Conservation (phyloP, 208 protist species). For the Acanthamoeba lenticulata region DNA sequence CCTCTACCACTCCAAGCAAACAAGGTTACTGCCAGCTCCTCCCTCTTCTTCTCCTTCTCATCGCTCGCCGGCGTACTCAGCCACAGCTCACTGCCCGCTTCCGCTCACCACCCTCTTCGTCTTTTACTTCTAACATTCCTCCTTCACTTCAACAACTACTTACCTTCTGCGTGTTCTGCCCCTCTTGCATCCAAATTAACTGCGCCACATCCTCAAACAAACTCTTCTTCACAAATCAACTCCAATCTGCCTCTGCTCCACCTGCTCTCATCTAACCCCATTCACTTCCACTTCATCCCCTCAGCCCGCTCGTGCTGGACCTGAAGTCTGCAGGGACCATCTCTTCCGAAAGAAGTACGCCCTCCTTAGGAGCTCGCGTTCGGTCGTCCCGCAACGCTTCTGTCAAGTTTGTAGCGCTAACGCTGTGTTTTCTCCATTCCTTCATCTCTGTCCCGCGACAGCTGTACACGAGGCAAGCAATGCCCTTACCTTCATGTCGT, state of each 20-base stretch:
- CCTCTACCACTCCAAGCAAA: constrained; percentile 6
- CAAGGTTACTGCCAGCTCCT: constrained; percentile 6
- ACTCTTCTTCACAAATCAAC: neutral
- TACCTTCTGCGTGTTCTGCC: neutral
- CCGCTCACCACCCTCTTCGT: neutral
- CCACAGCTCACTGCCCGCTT: neutral
- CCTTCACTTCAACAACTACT: neutral
- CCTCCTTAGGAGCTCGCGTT: neutral
- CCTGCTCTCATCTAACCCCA: neutral
- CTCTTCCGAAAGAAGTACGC: constrained; percentile 57
- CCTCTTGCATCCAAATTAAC: neutral
- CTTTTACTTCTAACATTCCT: neutral
- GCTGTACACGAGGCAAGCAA: constrained; percentile 35
- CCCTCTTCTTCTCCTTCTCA: neutral
- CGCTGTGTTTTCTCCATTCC: neutral
- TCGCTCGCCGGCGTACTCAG: neutral
- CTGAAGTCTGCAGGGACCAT: constrained; percentile 60
- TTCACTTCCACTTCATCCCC: neutral
- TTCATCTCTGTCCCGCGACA: no score
- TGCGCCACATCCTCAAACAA: neutral
- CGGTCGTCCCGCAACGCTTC: neutral
- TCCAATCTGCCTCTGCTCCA: neutral
- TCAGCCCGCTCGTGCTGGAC: constrained; percentile 32
- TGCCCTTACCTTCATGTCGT: constrained; percentile 61
- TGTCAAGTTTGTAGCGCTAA: neutral